A percentile compares a stretch with the other conserved stretches of the same genome.
These are phyloP conservation scores for Auricularia sp. DNA, from an alignment of 768 basidiomycete species.

Conservation along the genomic window DNA sequence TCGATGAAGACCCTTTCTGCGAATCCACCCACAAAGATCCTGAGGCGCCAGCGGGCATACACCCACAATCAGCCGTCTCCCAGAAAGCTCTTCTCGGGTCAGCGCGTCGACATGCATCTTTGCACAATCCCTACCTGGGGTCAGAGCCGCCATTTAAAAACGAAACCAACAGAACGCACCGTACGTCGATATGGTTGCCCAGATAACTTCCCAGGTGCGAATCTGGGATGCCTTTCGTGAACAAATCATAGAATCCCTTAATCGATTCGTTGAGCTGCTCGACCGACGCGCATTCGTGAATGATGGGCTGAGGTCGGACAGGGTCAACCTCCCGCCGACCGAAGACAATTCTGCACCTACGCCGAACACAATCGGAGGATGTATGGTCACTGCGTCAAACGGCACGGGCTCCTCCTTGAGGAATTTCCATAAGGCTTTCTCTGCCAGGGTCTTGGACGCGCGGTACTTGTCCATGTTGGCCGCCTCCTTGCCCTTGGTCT, in stretches of 20 bases:
- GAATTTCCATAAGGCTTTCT: constrained; percentile 8
- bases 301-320: background rate
- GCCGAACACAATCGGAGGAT: constrained; percentile 14
- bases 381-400: constrained; percentile 17
- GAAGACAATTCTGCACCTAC: background rate
- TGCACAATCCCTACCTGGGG: background rate
- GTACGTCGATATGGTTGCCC: background rate
- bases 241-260: too few relatives aligned
- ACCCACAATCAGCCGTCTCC: background rate
- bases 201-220: background rate
- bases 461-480: constrained; percentile 13
- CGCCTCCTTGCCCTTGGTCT: constrained; percentile 14
- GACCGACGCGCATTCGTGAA: background rate
- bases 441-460: constrained; percentile 12
- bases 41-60: background rate
- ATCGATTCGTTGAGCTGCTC: background rate
- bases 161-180: background rate
- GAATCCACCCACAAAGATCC: background rate
- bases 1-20: background rate
- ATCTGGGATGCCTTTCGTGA: too few relatives aligned
- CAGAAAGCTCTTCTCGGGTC: background rate
- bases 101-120: background rate
- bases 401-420: constrained; percentile 7
- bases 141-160: background rate
- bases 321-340: background rate